These are phyloP conservation scores for Fusarium lyarnte DNA, from an alignment of 2,329 filamentous ascomycete species.

Conservation along the genomic window DNA sequence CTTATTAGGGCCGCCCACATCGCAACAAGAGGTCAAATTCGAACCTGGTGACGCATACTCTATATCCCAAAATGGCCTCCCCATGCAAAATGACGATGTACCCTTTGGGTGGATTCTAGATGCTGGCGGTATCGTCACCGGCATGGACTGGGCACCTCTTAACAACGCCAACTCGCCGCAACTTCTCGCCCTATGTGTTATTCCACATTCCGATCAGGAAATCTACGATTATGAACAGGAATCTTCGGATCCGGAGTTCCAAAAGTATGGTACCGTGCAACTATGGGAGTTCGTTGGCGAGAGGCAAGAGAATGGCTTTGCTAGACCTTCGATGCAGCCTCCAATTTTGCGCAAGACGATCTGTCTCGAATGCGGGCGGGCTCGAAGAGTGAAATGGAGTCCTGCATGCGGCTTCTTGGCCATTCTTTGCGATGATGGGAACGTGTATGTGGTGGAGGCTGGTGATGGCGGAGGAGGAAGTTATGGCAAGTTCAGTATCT, in stretches of 20 bases:
- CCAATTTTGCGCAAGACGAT: constrained; percentile 56
- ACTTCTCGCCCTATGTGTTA: constrained; percentile 61
- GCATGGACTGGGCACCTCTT: constrained; percentile 62
- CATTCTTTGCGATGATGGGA: constrained; percentile 61
- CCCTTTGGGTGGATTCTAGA: constrained; percentile 64
- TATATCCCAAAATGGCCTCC: constrained; percentile 45
- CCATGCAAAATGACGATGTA: constrained; percentile 38
- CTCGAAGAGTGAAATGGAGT: constrained; percentile 63
- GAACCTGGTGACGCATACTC: constrained; percentile 39
- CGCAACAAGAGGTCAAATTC: constrained; percentile 46
- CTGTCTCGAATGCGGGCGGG: constrained; percentile 62
- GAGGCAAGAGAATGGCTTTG: constrained; percentile 43
- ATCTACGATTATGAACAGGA: constrained; percentile 52
- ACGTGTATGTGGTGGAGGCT: constrained; percentile 59
- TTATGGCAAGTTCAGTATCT: constrained; percentile 51
- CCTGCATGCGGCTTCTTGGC: constrained; percentile 59
- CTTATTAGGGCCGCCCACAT: constrained; percentile 46
- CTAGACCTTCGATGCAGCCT: constrained; percentile 46
- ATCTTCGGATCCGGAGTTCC: constrained; percentile 49
- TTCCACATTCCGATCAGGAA: constrained; percentile 62
- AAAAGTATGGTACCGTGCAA: constrained; percentile 60
- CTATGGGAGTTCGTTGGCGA: constrained; percentile 59
- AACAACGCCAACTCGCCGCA: constrained; percentile 51
- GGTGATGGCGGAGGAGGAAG: constrained; percentile 44
- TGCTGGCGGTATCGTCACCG: constrained; percentile 61